Evolutionary conservation across 768 basidiomycete genomes (phyloP), one percentile per base, ranked within the genome.

Genomic region (Jaapia argillacea): DNA sequence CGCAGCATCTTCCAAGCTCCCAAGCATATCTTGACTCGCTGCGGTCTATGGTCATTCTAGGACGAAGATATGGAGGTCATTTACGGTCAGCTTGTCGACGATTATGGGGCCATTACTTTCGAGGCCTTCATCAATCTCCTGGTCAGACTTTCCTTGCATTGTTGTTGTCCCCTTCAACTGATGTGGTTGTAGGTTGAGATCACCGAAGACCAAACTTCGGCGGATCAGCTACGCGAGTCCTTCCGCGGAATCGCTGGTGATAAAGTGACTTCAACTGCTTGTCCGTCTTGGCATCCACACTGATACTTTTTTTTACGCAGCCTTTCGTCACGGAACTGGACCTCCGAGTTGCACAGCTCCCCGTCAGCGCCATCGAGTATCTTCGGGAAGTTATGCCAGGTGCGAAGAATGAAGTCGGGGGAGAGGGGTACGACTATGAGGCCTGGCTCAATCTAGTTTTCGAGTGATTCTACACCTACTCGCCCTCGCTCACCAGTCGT

Each of bases 61-160:
- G 89, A 94, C 50, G 84, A 90, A 31, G 92, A 97, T 54, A 79
- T 92, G 68, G 75, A 84, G 46, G 72, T 72, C 35, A 85, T 96
- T 33, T 91, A 85, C 51, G 78, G 80, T 38, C 82, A 92, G 53
- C 71, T 92, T 13, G 66, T 81, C 18, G 67, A 74, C 36, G 84
- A 84, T 42, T 91, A 90, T 55, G 93, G 91, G 21, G 85, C 86
- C 18, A 80, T 97, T 16, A 89, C 81, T 1, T 97, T 85, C 58
- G 87, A 97, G 57, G 90, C 92, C 2, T 97, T 94, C 58, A 87
- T 96, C 53, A 88, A 92, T 48, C 79, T 97, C 48, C 64, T 99
- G 65, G 93, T 93, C 57, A 36, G 71, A 42, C 28, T 10, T 14
- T 23, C 1, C 20, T 24, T 21, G 10, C n/a, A 16, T 22, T 12